phyloP scores from a whole-genome alignment of 2,329 filamentous ascomycete species.

The Arachnopeziza araneosa region DNA sequence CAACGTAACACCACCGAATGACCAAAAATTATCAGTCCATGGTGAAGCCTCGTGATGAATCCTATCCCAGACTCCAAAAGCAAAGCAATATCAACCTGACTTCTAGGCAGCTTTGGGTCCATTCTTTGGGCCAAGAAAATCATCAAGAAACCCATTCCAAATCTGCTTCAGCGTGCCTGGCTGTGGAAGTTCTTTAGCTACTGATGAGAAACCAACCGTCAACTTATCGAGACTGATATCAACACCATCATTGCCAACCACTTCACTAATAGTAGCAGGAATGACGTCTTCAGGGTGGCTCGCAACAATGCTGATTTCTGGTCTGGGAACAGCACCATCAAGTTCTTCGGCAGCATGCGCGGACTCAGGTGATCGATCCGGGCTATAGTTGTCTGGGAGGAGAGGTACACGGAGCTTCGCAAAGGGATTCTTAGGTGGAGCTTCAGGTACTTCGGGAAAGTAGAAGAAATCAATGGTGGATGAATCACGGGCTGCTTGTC shows the following conservation, averaged over 20 bases:
- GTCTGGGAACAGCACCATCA: conserved; percentile 31
- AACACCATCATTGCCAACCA: conserved; percentile 45
- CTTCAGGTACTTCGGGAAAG: conserved; percentile 42
- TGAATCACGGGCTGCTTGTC: conserved; percentile 30
- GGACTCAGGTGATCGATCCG: conserved; percentile 21
- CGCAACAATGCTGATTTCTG: conserved; percentile 51
- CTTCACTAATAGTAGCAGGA: conserved; percentile 47
- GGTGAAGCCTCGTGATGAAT: conserved; percentile 15
- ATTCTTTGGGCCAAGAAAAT: conserved; percentile 33
- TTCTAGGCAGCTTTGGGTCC: background rate
- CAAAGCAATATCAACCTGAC: background rate
- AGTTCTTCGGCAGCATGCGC: background rate
- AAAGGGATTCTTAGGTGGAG: conserved; percentile 26
- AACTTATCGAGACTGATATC: conserved; percentile 51
- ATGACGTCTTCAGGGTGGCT: conserved; percentile 48
- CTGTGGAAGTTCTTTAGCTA: conserved; percentile 35
- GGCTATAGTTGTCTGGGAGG: conserved; percentile 51
- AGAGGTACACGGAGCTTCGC: conserved; percentile 50
- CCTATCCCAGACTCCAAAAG: conserved; percentile 56
- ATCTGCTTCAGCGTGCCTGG: conserved; percentile 48
- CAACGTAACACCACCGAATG: too few relatives aligned
- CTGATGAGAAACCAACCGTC: conserved; percentile 28
- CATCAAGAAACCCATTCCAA: conserved; percentile 52
- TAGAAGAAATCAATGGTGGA: conserved; percentile 41
- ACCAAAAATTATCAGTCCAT: background rate